Percentiles rank a stretch among this genome's conserved stretches.
Evolutionary conservation across 352 stramenopile genomes (phyloP).

Genomic region (Phytophthora pinifolia): DNA sequence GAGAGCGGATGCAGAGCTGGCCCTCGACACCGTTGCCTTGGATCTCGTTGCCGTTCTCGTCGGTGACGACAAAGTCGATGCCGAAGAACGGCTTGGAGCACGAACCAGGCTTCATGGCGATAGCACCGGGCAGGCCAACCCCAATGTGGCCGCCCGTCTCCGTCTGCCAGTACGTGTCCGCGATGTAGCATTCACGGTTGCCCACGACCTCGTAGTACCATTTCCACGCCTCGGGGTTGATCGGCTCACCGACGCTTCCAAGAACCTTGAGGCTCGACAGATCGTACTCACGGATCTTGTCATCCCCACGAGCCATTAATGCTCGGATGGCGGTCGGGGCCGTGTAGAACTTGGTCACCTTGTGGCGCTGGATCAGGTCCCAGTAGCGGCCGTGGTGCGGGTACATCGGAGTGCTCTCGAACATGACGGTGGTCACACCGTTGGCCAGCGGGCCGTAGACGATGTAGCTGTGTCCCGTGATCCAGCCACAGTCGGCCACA

Average conservation of each 20-base stretch:
- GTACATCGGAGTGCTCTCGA: slow-evolving; percentile 97
- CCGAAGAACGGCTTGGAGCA: slow-evolving; percentile 97
- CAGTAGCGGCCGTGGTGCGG: slow-evolving; percentile 94
- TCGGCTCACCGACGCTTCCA: slow-evolving; percentile 97
- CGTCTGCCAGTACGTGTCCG: slow-evolving; percentile 98
- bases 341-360: slow-evolving; percentile 95
- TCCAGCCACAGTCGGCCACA: slow-evolving; percentile 95
- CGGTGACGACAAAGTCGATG: slow-evolving; percentile 88
- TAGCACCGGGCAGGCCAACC: slow-evolving; percentile 91
- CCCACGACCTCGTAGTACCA: slow-evolving; percentile 96
- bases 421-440: slow-evolving; percentile 97
- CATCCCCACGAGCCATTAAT: slow-evolving; percentile 95
- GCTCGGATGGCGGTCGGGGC: slow-evolving; percentile 95
- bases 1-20: slow-evolving; percentile 93
- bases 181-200: slow-evolving; percentile 86
- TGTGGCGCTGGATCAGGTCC: slow-evolving; percentile 96
- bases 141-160: slow-evolving; percentile 96
- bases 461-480: slow-evolving; percentile 97
- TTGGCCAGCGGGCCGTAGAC: slow-evolving; percentile 97
- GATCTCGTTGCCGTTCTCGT: slow-evolving; percentile 88
- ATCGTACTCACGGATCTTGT: slow-evolving; percentile 77
- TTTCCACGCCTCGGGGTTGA: slow-evolving; percentile 96
- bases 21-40: slow-evolving; percentile 86
- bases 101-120: slow-evolving; percentile 87
- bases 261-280: slow-evolving; percentile 89